Percentiles rank a stretch among this genome's conserved stretches.
Evolutionary conservation across 2,329 filamentous ascomycete genomes (phyloP).

Genomic region (Colletotrichum camelliae): DNA sequence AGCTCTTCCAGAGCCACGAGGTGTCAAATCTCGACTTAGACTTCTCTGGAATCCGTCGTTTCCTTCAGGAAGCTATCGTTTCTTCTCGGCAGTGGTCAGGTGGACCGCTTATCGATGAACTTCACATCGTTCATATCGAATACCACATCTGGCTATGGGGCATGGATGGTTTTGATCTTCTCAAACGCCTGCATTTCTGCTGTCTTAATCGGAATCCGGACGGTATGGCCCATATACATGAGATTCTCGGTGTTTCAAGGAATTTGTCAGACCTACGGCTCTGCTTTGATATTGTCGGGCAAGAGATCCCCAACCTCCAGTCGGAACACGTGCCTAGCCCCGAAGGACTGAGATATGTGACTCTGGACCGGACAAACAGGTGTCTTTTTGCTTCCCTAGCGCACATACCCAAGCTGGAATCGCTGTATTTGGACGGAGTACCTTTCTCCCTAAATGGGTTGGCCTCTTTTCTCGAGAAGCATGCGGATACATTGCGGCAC

Average conservation of each 20-base stretch:
- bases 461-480: not conserved
- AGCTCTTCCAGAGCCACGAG: not conserved
- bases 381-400: not conserved
- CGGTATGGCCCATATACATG: fast-evolving
- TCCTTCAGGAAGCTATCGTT: not conserved
- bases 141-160: too few species aligned
- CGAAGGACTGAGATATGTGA: not conserved
- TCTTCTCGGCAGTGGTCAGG: not conserved
- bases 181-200: not conserved
- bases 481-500: not conserved
- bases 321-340: not conserved
- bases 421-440: not conserved
- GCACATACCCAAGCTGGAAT: not conserved
- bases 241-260: not conserved
- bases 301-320: not conserved
- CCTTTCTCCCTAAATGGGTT: not conserved
- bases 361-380: not conserved
- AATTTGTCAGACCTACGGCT: not conserved
- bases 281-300: not conserved
- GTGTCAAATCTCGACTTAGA: fast-evolving
- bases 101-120: not conserved
- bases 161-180: not conserved
- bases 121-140: not conserved
- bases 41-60: not conserved
- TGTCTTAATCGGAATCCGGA: not conserved